Evolutionary conservation across 2,329 filamentous ascomycete genomes (phyloP).

Genomic region (Paecilomyces variotii): DNA sequence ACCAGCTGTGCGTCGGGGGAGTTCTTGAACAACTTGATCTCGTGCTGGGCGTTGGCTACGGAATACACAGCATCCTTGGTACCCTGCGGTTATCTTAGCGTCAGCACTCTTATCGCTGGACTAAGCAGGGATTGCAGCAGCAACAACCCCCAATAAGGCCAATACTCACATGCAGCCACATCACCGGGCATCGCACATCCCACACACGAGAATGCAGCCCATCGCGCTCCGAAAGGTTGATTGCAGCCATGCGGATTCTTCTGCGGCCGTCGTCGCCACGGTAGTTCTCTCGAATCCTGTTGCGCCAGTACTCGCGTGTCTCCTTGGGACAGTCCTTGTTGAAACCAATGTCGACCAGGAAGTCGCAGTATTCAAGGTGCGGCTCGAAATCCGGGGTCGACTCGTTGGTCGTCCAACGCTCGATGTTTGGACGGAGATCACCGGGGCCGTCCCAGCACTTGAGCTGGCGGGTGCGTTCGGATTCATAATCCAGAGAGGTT

Average conservation of each 20-base stretch:
- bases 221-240: constrained; percentile 43
- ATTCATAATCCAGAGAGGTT: constrained; percentile 46
- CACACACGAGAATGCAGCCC: constrained; percentile 37
- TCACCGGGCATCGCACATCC: constrained; percentile 44
- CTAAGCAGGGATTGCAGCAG: constrained; percentile 22
- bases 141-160: constrained; percentile 13
- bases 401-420: constrained; percentile 31
- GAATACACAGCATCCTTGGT: constrained; percentile 12
- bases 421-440: constrained; percentile 26
- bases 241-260: constrained; percentile 42
- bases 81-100: constrained; percentile 6
- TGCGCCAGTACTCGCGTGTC: constrained; percentile 36
- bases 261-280: constrained; percentile 42
- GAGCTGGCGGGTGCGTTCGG: constrained; percentile 32
- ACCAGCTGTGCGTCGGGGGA: constrained; percentile 36
- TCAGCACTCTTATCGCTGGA: constrained; percentile 19
- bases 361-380: constrained; percentile 35
- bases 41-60: constrained; percentile 22
- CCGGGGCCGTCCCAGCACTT: constrained; percentile 43
- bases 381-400: constrained; percentile 38
- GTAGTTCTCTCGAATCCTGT: constrained; percentile 40
- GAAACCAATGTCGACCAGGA: constrained; percentile 42
- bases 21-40: constrained; percentile 42
- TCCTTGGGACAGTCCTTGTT: constrained; percentile 32
- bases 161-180: constrained; percentile 41